Conservation (phyloP, 768 basidiomycete species). For the Phanerochaete sordida region DNA sequence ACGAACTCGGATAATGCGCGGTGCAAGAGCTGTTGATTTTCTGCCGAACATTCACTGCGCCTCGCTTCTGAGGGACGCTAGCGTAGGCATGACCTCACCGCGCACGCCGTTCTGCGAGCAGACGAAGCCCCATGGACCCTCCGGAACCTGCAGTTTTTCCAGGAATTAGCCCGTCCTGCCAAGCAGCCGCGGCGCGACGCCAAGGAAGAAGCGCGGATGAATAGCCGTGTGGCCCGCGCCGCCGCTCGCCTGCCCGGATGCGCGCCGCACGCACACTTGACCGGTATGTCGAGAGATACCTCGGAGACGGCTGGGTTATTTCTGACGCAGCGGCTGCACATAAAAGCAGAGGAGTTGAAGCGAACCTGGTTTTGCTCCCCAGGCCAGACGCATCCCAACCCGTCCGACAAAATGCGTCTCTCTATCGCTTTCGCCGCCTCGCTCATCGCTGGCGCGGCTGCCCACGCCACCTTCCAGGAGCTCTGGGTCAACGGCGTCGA, state of each 20-base stretch:
- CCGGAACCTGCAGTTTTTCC: slow-evolving; percentile 1
- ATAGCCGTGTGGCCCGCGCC: not conserved
- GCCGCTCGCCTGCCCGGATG: not conserved
- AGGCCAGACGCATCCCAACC: slow-evolving; percentile 1
- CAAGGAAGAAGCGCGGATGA: slow-evolving; percentile 1
- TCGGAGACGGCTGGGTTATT: not conserved
- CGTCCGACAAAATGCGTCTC: slow-evolving; percentile 24
- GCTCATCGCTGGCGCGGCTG: slow-evolving; percentile 37
- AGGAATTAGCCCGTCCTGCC: not conserved
- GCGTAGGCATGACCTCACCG: not conserved
- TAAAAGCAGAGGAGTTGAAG: slow-evolving; percentile 1
- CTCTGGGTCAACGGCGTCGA: slow-evolving; percentile 51
- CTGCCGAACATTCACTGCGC: not conserved
- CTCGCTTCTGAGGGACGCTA: not conserved
- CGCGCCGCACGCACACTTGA: not conserved
- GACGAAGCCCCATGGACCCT: not conserved
- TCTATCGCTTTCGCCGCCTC: slow-evolving; percentile 30
- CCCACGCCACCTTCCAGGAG: slow-evolving; percentile 53
- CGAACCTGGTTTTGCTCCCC: not conserved
- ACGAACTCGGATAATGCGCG: slow-evolving; percentile 11
- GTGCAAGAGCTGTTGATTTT: not conserved
- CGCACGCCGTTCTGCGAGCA: not conserved
- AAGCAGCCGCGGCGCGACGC: not conserved
- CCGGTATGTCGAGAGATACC: not conserved
- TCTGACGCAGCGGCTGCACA: not conserved